These are phyloP conservation scores for Aspergillus sp. DNA, from an alignment of 2,329 filamentous ascomycete genomes.

Conservation along the genomic window DNA sequence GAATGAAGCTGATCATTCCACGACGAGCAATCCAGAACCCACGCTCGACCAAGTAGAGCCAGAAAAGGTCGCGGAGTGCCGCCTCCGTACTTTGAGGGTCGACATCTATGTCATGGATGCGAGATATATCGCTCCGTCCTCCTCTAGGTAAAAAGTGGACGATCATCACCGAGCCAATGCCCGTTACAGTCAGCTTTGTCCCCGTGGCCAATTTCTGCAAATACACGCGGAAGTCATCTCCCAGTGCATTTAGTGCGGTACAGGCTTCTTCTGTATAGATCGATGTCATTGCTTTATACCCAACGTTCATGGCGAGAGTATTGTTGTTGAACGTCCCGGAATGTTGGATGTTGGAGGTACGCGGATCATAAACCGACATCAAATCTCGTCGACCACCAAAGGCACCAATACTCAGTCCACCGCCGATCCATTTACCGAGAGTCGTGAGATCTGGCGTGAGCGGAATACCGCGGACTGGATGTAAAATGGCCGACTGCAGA, in stretches of 20 bases:
- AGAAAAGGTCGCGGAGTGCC: neutral
- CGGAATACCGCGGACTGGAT: conserved; percentile 27
- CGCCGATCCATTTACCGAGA: conserved; percentile 66
- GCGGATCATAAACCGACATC: conserved; percentile 44
- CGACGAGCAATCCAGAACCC: conserved; percentile 9
- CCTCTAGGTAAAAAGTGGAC: conserved; percentile 2
- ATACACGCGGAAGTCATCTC: neutral
- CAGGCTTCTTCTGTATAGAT: conserved; percentile 4
- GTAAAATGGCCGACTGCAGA: conserved; percentile 34
- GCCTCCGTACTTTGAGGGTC: neutral
- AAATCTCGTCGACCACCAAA: conserved; percentile 63
- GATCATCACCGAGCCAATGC: conserved; percentile 1
- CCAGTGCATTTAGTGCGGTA: neutral
- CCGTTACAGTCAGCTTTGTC: conserved; percentile 1
- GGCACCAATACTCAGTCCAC: conserved; percentile 65
- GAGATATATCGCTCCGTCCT: neutral
- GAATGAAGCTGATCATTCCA: conserved; percentile 7
- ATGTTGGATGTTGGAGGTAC: conserved; percentile 45
- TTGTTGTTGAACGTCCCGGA: conserved; percentile 71
- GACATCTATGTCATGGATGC: neutral
- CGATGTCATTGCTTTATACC: neutral
- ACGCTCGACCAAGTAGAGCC: conserved; percentile 6
- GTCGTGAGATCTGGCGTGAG: conserved; percentile 62
- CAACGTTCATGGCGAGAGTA: conserved; percentile 53
- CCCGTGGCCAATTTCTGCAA: neutral